A percentile compares a stretch with the other conserved stretches of the same genome.
These are phyloP conservation scores for Pontederia paniculata DNA, from an alignment of 176 grass and related monocot genomes.

Conservation along the genomic window DNA sequence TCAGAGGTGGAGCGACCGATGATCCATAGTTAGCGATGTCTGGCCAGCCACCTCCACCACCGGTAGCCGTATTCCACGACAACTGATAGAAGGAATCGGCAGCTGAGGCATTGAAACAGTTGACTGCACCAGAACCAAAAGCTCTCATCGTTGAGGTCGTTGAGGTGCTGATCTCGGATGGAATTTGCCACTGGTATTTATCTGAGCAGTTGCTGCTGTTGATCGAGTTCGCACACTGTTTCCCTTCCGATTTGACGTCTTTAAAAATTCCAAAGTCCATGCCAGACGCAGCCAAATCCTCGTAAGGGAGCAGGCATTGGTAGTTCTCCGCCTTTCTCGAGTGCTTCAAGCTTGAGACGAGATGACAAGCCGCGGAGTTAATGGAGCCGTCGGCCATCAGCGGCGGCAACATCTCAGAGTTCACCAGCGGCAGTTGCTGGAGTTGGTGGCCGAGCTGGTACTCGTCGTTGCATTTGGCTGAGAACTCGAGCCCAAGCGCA, in stretches of 20 bases:
- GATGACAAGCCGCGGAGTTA: background rate
- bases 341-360: background rate
- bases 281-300: background rate
- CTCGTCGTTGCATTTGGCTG: background rate
- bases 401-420: background rate
- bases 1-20: slow-evolving; percentile 8
- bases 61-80: slow-evolving; percentile 4
- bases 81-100: background rate
- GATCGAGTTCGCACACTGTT: background rate
- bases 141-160: background rate
- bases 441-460: background rate
- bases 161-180: background rate
- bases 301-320: background rate
- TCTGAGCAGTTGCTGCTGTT: slow-evolving; percentile 4
- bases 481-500: background rate
- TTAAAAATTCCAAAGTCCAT: background rate
- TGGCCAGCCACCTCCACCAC: background rate
- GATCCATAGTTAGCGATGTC: slow-evolving; percentile 3
- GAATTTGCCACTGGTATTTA: slow-evolving; percentile 1
- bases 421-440: background rate
- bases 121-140: background rate
- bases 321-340: slow-evolving; percentile 11
- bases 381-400: background rate
- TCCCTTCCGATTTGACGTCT: slow-evolving; percentile 10
- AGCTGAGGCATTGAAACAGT: background rate